Evolutionary conservation across 129 eudicot genomes (phyloP).

Genomic region (Silybum marianum): DNA sequence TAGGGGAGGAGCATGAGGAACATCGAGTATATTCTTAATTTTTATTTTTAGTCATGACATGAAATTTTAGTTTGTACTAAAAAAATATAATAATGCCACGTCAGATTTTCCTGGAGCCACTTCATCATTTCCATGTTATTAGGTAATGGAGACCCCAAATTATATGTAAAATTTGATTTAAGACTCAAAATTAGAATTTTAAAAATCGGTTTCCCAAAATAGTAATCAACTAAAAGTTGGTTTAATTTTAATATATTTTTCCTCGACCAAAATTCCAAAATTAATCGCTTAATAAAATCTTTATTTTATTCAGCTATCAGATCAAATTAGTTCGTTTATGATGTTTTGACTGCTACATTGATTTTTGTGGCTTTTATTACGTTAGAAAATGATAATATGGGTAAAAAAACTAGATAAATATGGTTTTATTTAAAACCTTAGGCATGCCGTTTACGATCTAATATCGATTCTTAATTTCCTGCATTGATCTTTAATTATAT

Average conservation of each 20-base stretch:
- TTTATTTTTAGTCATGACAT: no score
- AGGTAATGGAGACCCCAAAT: no score
- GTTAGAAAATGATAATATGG: background rate
- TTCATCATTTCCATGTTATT: no score
- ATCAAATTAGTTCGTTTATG: background rate
- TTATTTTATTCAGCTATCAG: background rate
- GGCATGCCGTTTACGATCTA: conserved; percentile 29
- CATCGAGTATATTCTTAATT: no score
- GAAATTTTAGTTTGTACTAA: no score
- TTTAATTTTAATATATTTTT: no score
- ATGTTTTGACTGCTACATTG: background rate
- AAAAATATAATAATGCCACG: no score
- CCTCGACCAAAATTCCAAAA: background rate
- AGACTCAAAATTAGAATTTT: no score
- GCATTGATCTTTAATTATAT: background rate
- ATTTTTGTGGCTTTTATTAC: background rate
- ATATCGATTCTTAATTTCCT: background rate
- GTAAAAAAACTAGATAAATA: background rate
- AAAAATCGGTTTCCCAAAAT: no score
- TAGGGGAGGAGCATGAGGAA: no score
- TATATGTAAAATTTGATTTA: background rate
- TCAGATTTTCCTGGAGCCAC: background rate
- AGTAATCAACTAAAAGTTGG: no score
- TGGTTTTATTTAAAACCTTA: background rate
- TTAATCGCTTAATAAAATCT: background rate